These are phyloP conservation scores for Fusarium virguliforme DNA, from an alignment of 2,329 filamentous ascomycete genomes.

Conservation along the genomic window DNA sequence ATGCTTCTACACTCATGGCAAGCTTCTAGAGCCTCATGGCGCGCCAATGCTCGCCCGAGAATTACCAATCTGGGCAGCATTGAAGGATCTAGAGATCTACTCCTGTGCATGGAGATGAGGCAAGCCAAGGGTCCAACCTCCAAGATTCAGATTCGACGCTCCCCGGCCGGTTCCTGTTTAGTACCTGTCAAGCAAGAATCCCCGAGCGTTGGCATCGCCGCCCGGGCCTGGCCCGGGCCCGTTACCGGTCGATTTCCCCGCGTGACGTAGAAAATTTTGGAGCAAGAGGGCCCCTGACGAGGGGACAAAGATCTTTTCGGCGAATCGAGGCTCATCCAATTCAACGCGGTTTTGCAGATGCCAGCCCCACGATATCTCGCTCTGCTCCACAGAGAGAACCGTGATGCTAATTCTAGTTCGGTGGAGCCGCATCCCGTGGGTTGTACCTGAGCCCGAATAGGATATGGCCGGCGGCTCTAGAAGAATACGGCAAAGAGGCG, in stretches of 20 bases:
- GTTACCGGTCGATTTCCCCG: slow-evolving; percentile 35
- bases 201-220: slow-evolving; percentile 19
- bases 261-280: slow-evolving; percentile 45
- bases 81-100: slow-evolving; percentile 9
- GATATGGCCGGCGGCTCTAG: slow-evolving; percentile 47
- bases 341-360: slow-evolving; percentile 34
- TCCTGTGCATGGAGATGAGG: slow-evolving; percentile 7
- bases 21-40: slow-evolving; percentile 2
- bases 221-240: slow-evolving; percentile 20
- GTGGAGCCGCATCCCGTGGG: background rate
- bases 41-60: background rate
- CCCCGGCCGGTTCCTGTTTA: slow-evolving; percentile 17
- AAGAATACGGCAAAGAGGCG: background rate
- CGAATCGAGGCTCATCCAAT: slow-evolving; percentile 38
- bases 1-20: background rate
- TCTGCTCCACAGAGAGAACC: slow-evolving; percentile 36
- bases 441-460: background rate
- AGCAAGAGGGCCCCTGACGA: background rate
- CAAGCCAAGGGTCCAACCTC: slow-evolving; percentile 11
- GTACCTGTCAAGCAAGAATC: slow-evolving; percentile 35
- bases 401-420: slow-evolving; percentile 41
- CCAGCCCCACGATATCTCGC: slow-evolving; percentile 24
- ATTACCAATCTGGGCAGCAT: background rate
- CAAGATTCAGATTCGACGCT: background rate
- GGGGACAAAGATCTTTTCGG: slow-evolving; percentile 5